phyloP scores from a whole-genome alignment of 2,329 filamentous ascomycete genomes.

The Dothiorella sarmentorum region DNA sequence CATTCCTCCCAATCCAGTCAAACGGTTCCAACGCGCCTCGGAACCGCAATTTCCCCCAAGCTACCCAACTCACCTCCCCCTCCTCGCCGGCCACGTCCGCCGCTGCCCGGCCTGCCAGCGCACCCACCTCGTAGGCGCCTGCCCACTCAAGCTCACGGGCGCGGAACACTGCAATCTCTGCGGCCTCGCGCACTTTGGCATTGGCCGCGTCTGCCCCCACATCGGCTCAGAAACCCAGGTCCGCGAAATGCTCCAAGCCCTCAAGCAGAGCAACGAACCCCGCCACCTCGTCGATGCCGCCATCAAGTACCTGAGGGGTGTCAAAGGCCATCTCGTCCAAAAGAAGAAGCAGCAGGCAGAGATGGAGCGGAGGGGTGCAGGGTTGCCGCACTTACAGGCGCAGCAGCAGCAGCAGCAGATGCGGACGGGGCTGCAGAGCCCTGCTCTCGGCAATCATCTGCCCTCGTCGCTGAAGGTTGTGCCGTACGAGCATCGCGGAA shows the following conservation, averaged over 20 bases:
- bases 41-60: conserved; percentile 26
- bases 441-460: background rate
- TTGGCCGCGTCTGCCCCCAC: conserved; percentile 57
- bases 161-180: conserved; percentile 63
- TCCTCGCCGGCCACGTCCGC: conserved; percentile 22
- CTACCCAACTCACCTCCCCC: conserved; percentile 27
- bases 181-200: conserved; percentile 59
- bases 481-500: too few relatives aligned
- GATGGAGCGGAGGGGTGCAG: background rate
- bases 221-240: conserved; percentile 62
- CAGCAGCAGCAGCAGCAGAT: background rate
- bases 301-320: conserved; percentile 54
- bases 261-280: conserved; percentile 58
- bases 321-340: conserved; percentile 55
- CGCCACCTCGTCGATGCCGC: conserved; percentile 52
- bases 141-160: conserved; percentile 57
- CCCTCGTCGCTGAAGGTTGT: too few relatives aligned
- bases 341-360: conserved; percentile 42
- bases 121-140: conserved; percentile 56
- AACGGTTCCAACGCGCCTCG: conserved; percentile 32
- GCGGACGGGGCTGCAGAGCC: too few relatives aligned
- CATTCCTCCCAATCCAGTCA: conserved; percentile 23
- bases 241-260: conserved; percentile 59
- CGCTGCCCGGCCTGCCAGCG: conserved; percentile 54
- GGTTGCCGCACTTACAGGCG: background rate